phyloP scores from a whole-genome alignment of 2,329 filamentous ascomycete genomes.

The Hypoxylon rubiginosum region DNA sequence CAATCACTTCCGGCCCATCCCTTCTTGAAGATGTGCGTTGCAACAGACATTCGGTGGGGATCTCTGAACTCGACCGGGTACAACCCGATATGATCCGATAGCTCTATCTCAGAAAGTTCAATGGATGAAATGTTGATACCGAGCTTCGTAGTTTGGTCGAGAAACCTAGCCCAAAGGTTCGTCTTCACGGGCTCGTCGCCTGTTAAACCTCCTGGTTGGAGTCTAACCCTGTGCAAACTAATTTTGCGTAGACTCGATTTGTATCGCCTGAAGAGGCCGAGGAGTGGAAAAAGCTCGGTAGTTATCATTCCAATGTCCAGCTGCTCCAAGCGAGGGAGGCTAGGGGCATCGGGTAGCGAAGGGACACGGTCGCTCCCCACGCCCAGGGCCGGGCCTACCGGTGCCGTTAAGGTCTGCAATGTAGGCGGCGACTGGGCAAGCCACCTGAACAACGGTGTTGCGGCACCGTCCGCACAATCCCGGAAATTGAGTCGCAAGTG shows the following conservation, averaged over 20 bases:
- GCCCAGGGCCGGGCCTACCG: not conserved
- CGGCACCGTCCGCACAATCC: slow-evolving; percentile 9
- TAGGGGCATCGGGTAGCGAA: slow-evolving; percentile 45
- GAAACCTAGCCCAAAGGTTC: slow-evolving; percentile 58
- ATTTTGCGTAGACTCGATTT: slow-evolving; percentile 59
- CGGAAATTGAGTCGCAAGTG: slow-evolving; percentile 68
- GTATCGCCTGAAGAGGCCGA: slow-evolving; percentile 58
- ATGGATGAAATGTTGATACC: slow-evolving; percentile 54
- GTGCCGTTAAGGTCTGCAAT: not conserved
- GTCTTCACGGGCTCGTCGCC: slow-evolving; percentile 28
- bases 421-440: slow-evolving; percentile 46
- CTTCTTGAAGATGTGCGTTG: not conserved
- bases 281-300: slow-evolving; percentile 49
- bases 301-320: slow-evolving; percentile 61
- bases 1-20: slow-evolving; percentile 52
- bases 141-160: slow-evolving; percentile 53
- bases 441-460: slow-evolving; percentile 57
- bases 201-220: slow-evolving; percentile 9
- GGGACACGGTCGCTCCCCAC: slow-evolving; percentile 6
- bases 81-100: slow-evolving; percentile 20
- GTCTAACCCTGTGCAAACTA: slow-evolving; percentile 61
- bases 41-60: not conserved
- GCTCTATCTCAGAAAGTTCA: slow-evolving; percentile 49
- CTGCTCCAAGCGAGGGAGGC: slow-evolving; percentile 54
- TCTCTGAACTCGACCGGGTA: slow-evolving; percentile 17